A percentile compares a stretch with the other conserved stretches of the same genome.
phyloP scores from a whole-genome alignment of 176 grass and related monocot species.

The Sorghum bicolor region DNA sequence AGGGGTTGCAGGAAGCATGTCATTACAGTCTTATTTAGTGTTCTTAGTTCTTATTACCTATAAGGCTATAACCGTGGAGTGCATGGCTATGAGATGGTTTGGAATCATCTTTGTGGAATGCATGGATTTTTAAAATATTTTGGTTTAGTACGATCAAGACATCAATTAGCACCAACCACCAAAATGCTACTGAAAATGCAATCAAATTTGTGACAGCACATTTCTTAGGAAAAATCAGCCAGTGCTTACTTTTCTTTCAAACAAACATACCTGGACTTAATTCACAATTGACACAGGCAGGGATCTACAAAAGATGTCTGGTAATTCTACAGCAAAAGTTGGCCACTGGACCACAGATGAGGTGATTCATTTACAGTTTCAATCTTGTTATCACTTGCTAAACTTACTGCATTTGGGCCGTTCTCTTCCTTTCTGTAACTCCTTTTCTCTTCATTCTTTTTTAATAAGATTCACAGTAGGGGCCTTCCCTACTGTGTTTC shows the following conservation, averaged over 20 bases:
- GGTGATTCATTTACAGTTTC: constrained; percentile 45
- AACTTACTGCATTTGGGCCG: neutral
- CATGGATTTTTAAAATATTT: neutral
- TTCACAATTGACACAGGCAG: constrained; percentile 75
- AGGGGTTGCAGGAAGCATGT: neutral
- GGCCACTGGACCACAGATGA: constrained; percentile 64
- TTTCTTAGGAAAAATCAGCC: neutral
- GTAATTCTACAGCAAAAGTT: constrained; percentile 82
- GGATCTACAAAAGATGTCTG: constrained; percentile 97
- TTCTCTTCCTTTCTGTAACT: neutral
- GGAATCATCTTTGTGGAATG: neutral
- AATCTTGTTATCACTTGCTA: neutral
- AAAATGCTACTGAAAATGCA: neutral
- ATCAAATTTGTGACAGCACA: neutral
- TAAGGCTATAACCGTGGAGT: neutral
- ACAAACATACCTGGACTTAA: constrained; percentile 42
- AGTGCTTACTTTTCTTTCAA: neutral
- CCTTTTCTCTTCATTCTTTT: neutral
- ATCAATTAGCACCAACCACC: neutral
- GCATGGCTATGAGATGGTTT: neutral
- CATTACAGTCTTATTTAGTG: neutral
- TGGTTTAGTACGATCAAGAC: neutral
- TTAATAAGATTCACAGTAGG: neutral
- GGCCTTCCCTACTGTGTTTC: neutral
- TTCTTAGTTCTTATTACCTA: neutral